Percentiles rank a stretch among this genome's conserved stretches.
These are phyloP conservation scores for Plectosphaerella plurivora DNA, from an alignment of 2,329 filamentous ascomycete genomes.

Conservation along the genomic window DNA sequence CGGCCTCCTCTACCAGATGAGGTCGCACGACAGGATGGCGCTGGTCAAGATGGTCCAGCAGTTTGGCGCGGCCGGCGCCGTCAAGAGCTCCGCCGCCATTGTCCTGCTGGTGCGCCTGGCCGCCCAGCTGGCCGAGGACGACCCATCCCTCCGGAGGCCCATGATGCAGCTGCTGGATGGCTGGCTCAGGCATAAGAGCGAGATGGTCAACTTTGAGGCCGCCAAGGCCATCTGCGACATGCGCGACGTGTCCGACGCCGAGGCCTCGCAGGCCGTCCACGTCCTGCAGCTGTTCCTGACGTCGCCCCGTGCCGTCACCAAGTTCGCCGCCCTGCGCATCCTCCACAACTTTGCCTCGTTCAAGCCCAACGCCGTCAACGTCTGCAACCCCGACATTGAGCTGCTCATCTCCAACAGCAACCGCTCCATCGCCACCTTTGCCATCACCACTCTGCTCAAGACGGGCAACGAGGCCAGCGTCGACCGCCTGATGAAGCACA, in stretches of 20 bases:
- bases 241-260: slow-evolving; percentile 85
- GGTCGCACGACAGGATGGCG: slow-evolving; percentile 95
- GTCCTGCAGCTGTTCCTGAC: slow-evolving; percentile 95
- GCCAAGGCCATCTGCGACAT: slow-evolving; percentile 97
- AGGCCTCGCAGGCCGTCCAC: slow-evolving; percentile 89
- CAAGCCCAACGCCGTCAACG: slow-evolving; percentile 87
- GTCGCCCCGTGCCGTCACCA: slow-evolving; percentile 90
- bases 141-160: slow-evolving; percentile 79
- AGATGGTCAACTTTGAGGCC: slow-evolving; percentile 99
- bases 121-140: slow-evolving; percentile 90
- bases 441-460: slow-evolving; percentile 96
- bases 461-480: slow-evolving; percentile 97
- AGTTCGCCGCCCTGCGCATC: slow-evolving; percentile 95
- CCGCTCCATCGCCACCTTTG: slow-evolving; percentile 95
- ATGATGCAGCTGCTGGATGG: slow-evolving; percentile 97
- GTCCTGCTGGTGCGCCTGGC: slow-evolving; percentile 91
- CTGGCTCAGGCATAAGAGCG: slow-evolving; percentile 97
- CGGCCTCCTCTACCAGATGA: slow-evolving; percentile 95
- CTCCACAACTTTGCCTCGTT: slow-evolving; percentile 95
- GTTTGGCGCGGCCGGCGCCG: slow-evolving; percentile 82
- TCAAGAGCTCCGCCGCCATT: slow-evolving; percentile 91
- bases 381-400: slow-evolving; percentile 97
- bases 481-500: slow-evolving; percentile 97
- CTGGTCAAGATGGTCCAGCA: slow-evolving; percentile 99
- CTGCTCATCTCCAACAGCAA: slow-evolving; percentile 95